Conservation (phyloP, 176 grass and related monocot genomes). For the Alopecurus myosuroides region DNA sequence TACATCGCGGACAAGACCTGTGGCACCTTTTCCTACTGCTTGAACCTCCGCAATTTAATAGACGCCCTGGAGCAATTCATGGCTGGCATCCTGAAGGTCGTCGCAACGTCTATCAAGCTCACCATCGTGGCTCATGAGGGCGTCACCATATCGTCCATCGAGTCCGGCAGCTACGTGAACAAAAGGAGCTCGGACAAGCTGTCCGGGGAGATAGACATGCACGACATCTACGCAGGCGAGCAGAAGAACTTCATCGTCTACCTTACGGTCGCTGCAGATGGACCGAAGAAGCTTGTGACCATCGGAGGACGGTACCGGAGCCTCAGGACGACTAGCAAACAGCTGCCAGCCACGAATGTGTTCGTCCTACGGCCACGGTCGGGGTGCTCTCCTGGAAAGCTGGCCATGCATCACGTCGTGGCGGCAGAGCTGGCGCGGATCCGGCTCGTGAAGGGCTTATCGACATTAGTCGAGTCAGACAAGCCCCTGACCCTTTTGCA, state of each 20-base stretch:
- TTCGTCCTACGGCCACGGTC: not conserved
- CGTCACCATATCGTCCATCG: slow-evolving; percentile 16
- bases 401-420: not conserved
- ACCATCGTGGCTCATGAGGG: not conserved
- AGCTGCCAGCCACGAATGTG: not conserved
- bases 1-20: too few relatives aligned
- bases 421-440: not conserved
- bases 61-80: too few relatives aligned
- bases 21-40: too few relatives aligned
- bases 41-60: too few relatives aligned
- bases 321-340: not conserved
- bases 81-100: slow-evolving; percentile 12
- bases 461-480: not conserved
- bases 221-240: slow-evolving; percentile 39
- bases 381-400: not conserved
- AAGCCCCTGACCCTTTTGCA: accelerated
- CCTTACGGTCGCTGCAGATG: not conserved
- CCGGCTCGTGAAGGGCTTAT: not conserved
- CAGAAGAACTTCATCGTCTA: slow-evolving; percentile 32
- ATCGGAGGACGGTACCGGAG: not conserved
- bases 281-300: slow-evolving; percentile 20
- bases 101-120: slow-evolving; percentile 2
- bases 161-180: slow-evolving; percentile 24
- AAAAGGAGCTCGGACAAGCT: not conserved
- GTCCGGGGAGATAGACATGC: slow-evolving; percentile 21